Evolutionary conservation across 345 rosid species (phyloP).

Genomic region (Gossypium turneri): DNA sequence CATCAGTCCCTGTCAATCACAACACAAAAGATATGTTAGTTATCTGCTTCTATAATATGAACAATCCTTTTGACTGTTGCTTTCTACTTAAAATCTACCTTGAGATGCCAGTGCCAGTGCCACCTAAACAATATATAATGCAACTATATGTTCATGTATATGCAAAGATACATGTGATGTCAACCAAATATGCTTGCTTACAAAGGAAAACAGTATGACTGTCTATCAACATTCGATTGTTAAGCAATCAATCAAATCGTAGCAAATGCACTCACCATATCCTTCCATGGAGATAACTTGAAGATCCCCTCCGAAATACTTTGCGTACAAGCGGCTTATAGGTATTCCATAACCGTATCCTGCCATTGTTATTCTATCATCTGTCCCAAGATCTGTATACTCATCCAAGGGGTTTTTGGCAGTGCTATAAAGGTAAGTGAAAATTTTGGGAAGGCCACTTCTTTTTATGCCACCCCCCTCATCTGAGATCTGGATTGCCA

Average conservation of each 20-base stretch:
- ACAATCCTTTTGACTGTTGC: not conserved
- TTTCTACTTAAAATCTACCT: not conserved
- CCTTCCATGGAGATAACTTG: conserved; percentile 98
- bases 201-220: not conserved
- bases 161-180: not conserved
- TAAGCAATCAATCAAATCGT: not conserved
- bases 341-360: conserved; percentile 96
- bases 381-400: conserved; percentile 49
- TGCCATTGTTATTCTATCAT: conserved; percentile 81
- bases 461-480: conserved; percentile 98
- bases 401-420: conserved; percentile 88
- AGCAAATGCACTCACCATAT: conserved; percentile 66
- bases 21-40: not conserved
- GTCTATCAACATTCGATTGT: not conserved
- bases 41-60: not conserved
- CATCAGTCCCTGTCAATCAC: conserved; percentile 26
- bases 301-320: conserved; percentile 94
- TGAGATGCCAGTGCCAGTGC: not conserved
- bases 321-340: conserved; percentile 91
- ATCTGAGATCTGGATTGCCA: conserved; percentile 66
- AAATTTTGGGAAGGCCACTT: conserved; percentile 95
- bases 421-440: conserved; percentile 93
- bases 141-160: not conserved
- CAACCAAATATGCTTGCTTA: not conserved
- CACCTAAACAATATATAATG: not conserved